These are phyloP conservation scores for Cytauxzoon felis DNA, from an alignment of 169 alveolate species.

Conservation along the genomic window DNA sequence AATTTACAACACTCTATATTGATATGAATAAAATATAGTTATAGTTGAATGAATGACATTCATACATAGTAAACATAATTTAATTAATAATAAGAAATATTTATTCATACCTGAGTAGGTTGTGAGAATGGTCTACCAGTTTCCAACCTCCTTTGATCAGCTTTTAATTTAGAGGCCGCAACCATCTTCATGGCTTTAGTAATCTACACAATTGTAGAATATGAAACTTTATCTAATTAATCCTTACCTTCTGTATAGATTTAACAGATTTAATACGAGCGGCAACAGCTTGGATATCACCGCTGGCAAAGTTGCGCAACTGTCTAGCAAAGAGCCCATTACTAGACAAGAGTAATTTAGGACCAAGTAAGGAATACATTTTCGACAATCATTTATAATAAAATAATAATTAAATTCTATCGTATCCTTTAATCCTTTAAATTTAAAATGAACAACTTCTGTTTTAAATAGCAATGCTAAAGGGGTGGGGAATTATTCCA, in stretches of 20 bases:
- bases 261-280: slow-evolving; percentile 89
- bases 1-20: slow-evolving; percentile 57
- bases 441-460: no score
- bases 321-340: no score
- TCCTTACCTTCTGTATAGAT: slow-evolving; percentile 86
- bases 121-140: slow-evolving; percentile 68
- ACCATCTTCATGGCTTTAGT: slow-evolving; percentile 93
- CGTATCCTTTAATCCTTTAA: not conserved
- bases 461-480: no score
- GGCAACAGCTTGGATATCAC: slow-evolving; percentile 75
- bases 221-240: not conserved
- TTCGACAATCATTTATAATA: not conserved
- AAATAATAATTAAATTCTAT: not conserved
- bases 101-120: slow-evolving; percentile 71
- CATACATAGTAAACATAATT: no score
- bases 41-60: no score
- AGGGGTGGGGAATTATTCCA: no score
- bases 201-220: slow-evolving; percentile 18
- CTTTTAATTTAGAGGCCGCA: slow-evolving; percentile 92
- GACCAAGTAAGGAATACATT: not conserved
- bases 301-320: slow-evolving; percentile 68
- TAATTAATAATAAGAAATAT: no score
- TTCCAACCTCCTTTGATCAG: slow-evolving; percentile 81
- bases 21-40: no score
- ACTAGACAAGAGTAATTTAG: no score